Evolutionary conservation across 2,329 filamentous ascomycete genomes (phyloP), one percentile per base, ranked within the genome.

Genomic region (Triangularia setosa): DNA sequence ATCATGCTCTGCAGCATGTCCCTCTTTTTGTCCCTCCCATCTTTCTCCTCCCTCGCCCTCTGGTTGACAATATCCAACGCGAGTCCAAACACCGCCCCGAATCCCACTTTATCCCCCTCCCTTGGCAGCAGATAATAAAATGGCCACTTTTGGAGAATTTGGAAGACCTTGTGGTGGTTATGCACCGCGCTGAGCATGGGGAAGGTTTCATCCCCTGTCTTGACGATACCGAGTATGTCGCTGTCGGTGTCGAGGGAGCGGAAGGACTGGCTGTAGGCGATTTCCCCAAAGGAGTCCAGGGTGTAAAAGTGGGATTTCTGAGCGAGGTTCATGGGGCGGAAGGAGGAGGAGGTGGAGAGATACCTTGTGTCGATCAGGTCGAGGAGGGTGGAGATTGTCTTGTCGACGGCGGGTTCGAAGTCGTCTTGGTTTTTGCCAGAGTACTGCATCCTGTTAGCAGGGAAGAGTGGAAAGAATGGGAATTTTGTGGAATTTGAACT

Each of bases 361-460:
- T 85, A 86, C 68, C 81, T 82, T 30, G 69, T 69, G 18, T 80
- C 76, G 33, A 86, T 77, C 2, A 86, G 75, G 1, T 76, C 69
- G 11, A 84, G 69, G 16, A 85, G 77, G 24, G 67, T 72, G 14
- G 72, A 30, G 1, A 80, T 67, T 58, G 79, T 77, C 4, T 75
- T 74, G 63, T 80, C 74, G 65, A 80, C 76, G 54, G 76, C 77
- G 1, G 73, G 67, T 53, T 79, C 76, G 54, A 77, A 79, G 0
- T 59, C 35, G 21, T 55, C 52, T 55, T 25, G 52, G 52, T 28
- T 28, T 55, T 28, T 55, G 21, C 52, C 52, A 1, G 21, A 28
- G 52, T 12, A 55, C 23, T 40, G 30, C 18, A 7, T 16, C 27
- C 28, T 18, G 40, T 40, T 16, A 14, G 30, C 53, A 24, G 30